A percentile compares a stretch with the other conserved stretches of the same genome.
These are phyloP conservation scores for Sclerotinia minor DNA, from an alignment of 2,329 filamentous ascomycete species.

Conservation along the genomic window DNA sequence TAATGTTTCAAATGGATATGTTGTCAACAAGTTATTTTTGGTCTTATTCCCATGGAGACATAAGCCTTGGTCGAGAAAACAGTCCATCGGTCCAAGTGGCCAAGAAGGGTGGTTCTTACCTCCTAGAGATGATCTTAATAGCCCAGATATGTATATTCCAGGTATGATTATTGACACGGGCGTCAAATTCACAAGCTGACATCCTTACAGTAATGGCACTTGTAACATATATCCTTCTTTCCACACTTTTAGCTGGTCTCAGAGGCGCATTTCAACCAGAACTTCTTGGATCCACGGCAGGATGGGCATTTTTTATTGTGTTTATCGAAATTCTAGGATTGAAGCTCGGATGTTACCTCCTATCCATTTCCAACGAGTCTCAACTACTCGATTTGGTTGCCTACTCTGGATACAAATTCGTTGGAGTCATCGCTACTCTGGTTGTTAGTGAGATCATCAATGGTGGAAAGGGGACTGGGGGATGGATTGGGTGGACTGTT, in stretches of 20 bases:
- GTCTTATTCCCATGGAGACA: constrained; percentile 98
- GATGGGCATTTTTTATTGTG: constrained; percentile 76
- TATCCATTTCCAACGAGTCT: constrained; percentile 90
- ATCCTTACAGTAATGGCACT: constrained; percentile 74
- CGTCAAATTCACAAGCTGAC: not conserved
- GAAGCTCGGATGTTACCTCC: constrained; percentile 88
- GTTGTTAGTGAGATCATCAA: constrained; percentile 75
- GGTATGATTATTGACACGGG: constrained; percentile 5
- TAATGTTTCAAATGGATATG: constrained; percentile 97
- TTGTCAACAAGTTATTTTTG: constrained; percentile 87
- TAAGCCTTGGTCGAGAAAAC: constrained; percentile 93
- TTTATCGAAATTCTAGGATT: constrained; percentile 85
- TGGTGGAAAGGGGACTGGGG: constrained; percentile 76
- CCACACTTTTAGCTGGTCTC: constrained; percentile 84
- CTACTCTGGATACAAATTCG: constrained; percentile 98
- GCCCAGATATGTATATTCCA: constrained; percentile 98
- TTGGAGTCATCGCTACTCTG: constrained; percentile 90
- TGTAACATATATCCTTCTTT: constrained; percentile 94
- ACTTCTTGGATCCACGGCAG: constrained; percentile 81
- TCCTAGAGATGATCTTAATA: constrained; percentile 93
- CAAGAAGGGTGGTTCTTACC: constrained; percentile 80
- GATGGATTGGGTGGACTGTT: constrained; percentile 84
- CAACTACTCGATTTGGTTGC: constrained; percentile 92
- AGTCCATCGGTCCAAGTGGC: constrained; percentile 68
- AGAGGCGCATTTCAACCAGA: constrained; percentile 92